Evolutionary conservation across 768 basidiomycete genomes (phyloP).

Genomic region (Pleurotus giganteus): DNA sequence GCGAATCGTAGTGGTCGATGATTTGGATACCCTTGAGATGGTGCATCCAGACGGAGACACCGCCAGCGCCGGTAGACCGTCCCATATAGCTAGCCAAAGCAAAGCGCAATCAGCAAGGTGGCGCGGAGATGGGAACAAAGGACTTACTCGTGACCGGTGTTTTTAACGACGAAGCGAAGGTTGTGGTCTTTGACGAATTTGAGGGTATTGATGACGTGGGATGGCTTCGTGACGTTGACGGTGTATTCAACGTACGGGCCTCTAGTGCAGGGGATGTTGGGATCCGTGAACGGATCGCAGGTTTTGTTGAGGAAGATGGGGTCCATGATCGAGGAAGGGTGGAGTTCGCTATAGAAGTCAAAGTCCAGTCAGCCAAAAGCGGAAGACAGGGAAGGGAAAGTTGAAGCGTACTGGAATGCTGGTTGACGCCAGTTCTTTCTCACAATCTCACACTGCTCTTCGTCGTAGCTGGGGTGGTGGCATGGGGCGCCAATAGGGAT

Average conservation of each 20-base stretch:
- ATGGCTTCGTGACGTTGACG: neutral
- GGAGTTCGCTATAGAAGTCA: neutral
- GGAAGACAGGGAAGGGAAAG: neutral
- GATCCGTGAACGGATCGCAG: conserved; percentile 18
- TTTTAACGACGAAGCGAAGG: conserved; percentile 35
- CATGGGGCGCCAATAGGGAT: conserved; percentile 1
- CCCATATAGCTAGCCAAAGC: conserved; percentile 42
- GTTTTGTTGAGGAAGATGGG: conserved; percentile 18
- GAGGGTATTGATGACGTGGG: conserved; percentile 22
- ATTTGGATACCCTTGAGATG: conserved; percentile 33
- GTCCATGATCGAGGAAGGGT: conserved; percentile 19
- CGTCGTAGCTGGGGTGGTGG: conserved; percentile 1
- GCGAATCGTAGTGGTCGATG: conserved; percentile 17
- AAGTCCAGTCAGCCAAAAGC: neutral
- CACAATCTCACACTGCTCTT: neutral
- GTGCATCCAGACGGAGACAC: conserved; percentile 40
- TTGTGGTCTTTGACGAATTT: conserved; percentile 34
- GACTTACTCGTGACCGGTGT: conserved; percentile 27
- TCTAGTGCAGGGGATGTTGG: conserved; percentile 11
- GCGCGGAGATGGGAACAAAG: neutral
- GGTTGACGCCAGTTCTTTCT: conserved; percentile 1
- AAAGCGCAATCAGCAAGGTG: neutral
- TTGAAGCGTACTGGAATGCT: neutral
- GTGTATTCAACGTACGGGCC: conserved; percentile 20
- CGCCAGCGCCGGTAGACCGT: conserved; percentile 37